A percentile compares a stretch with the other conserved stretches of the same genome.
These are phyloP conservation scores for Penicillium paradoxum DNA, from an alignment of 495 filamentous ascomycete species.

Conservation along the genomic window DNA sequence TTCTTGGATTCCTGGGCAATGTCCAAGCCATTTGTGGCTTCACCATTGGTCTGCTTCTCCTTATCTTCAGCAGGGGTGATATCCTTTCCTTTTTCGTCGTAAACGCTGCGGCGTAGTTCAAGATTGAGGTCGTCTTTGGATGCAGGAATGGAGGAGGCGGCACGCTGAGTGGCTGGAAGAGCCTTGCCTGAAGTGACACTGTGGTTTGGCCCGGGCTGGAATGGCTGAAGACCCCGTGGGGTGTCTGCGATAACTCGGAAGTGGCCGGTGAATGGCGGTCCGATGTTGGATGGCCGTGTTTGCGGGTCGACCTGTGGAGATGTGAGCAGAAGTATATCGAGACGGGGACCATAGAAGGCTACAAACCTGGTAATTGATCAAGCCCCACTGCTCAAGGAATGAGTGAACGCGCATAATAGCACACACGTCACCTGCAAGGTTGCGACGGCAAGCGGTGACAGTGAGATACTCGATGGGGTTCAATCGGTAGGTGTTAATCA, in stretches of 20 bases:
- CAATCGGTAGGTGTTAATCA: constrained; percentile 97
- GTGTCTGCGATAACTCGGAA: constrained; percentile 94
- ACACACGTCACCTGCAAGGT: constrained; percentile 95
- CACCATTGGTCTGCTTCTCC: constrained; percentile 72
- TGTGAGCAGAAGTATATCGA: not conserved
- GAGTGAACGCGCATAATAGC: constrained; percentile 98
- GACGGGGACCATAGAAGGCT: not conserved
- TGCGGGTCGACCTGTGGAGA: constrained; percentile 81
- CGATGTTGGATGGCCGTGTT: constrained; percentile 88
- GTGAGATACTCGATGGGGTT: constrained; percentile 96
- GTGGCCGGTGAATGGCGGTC: constrained; percentile 94
- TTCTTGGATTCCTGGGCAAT: constrained; percentile 58
- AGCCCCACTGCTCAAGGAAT: constrained; percentile 97
- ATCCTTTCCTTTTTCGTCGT: constrained; percentile 87
- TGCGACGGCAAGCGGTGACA: constrained; percentile 93
- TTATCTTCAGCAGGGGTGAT: constrained; percentile 56
- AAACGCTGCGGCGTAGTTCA: constrained; percentile 89
- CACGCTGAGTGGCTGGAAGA: constrained; percentile 67
- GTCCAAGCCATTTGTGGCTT: constrained; percentile 58
- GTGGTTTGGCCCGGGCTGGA: constrained; percentile 80
- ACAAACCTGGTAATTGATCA: constrained; percentile 95
- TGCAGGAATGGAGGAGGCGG: constrained; percentile 60
- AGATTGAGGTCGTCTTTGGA: constrained; percentile 79
- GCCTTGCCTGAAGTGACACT: constrained; percentile 68
- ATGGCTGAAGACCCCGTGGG: constrained; percentile 87